Evolutionary conservation across 1,284 basidiomycete genomes (phyloP), one percentile per base, ranked within the genome.

Genomic region (Phenoliferia sp.): DNA sequence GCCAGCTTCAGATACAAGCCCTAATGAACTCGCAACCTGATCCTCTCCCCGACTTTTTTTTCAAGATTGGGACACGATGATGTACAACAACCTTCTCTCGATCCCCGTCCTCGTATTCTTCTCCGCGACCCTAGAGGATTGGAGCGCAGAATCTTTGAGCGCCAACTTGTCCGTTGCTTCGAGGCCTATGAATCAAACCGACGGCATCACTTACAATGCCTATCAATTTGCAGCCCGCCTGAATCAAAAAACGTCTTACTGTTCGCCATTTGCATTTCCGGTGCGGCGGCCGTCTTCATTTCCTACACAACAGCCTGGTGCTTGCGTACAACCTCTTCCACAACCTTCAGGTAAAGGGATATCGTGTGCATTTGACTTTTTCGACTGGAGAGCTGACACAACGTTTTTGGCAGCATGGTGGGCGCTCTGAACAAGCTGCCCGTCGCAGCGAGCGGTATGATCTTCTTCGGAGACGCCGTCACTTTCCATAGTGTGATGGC

Each of bases 261-360:
- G 31, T 88, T 85, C 67, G 90, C 94, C 7, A 98, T 99, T 77
- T 88, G 87, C 9, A 94, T 99, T 80, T 97, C 94, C 29, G 96
- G 96, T 17, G 92, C 93, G 1, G 94, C 92, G 12, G 96, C 96
- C 15, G 95, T 97, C 39, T 91, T 93, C 64, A 99, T 99, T 77
- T 95, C 93, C 34, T 99, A 95, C 80, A 94, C 93, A 7, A 99
- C 96, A 16, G 96, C 96, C 15, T 99, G 96, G 96, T 99, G 96
- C 79, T 88, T 99, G 54, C 88, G 96, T 58, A 89, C 89, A 33
- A 98, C 95, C 32, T 94, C 91, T 71, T 97, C 94, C 73, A 99
- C 96, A 56, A 99, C 96, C 10, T 99, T 98, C 81, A 59, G 57
- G 57, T 59, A 88, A 66, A n/a, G n/a, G n/a, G n/a, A n/a, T n/a